phyloP scores from a whole-genome alignment of 1,284 basidiomycete species.

The Sutorius eximius region DNA sequence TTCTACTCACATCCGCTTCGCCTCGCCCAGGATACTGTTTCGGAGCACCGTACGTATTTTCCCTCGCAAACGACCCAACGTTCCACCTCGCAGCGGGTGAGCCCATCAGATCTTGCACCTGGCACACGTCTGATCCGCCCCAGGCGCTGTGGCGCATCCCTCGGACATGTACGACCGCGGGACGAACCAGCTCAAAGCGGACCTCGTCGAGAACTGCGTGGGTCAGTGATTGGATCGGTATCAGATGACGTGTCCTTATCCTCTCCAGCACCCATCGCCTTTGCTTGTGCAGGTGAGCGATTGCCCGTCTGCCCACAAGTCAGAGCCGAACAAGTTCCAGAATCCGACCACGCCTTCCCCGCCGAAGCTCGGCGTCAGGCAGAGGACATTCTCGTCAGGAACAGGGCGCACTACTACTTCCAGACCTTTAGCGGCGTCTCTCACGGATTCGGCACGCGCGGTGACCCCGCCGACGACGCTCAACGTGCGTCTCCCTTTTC shows the following conservation, averaged over 20 bases:
- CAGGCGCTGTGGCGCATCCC: constrained; percentile 59
- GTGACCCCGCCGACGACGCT: constrained; percentile 21
- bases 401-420: constrained; percentile 32
- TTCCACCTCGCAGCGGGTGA: constrained; percentile 47
- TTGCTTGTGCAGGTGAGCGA: constrained; percentile 50
- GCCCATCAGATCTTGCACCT: neutral
- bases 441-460: constrained; percentile 35
- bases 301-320: constrained; percentile 33
- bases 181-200: constrained; percentile 42
- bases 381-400: constrained; percentile 35
- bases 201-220: constrained; percentile 47
- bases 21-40: constrained; percentile 54
- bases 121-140: neutral
- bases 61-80: constrained; percentile 43
- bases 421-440: constrained; percentile 35
- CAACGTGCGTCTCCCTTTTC: constrained; percentile 29
- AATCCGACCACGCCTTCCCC: constrained; percentile 33
- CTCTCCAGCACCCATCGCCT: constrained; percentile 48
- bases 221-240: constrained; percentile 35
- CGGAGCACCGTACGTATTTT: constrained; percentile 52
- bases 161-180: constrained; percentile 24
- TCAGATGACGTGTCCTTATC: neutral
- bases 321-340: constrained; percentile 39
- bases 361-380: constrained; percentile 25
- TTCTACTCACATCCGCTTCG: neutral